Conservation (phyloP, 371 early-diverging fungal genomes). For the Actinomucor elegans region DNA sequence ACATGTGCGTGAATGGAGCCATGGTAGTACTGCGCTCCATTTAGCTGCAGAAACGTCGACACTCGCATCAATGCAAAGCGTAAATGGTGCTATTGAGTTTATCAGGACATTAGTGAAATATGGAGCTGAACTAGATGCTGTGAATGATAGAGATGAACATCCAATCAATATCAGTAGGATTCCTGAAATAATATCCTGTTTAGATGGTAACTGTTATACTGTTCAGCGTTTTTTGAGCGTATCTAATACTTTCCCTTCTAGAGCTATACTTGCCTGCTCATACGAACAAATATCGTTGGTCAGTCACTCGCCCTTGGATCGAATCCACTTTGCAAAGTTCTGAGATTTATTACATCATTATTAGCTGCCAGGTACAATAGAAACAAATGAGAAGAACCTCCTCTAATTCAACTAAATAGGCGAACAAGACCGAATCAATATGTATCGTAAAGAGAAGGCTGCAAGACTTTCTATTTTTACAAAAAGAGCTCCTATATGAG, state of each 20-base stretch:
- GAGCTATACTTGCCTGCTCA: no score
- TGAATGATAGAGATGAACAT: slow-evolving; percentile 29
- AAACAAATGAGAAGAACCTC: no score
- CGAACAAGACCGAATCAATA: slow-evolving; percentile 28
- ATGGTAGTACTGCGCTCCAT: slow-evolving; percentile 50
- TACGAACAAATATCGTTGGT: slow-evolving; percentile 17
- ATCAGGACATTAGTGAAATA: slow-evolving; percentile 7
- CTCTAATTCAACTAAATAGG: slow-evolving; percentile 13
- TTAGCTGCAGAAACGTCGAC: neutral
- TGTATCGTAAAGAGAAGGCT: slow-evolving; percentile 37
- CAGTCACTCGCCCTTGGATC: slow-evolving; percentile 33
- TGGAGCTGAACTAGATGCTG: slow-evolving; percentile 2
- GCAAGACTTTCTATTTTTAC: slow-evolving; percentile 49
- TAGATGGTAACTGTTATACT: slow-evolving; percentile 34
- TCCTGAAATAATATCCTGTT: slow-evolving; percentile 18
- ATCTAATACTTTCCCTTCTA: no score
- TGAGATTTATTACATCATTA: slow-evolving; percentile 36
- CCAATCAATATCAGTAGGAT: slow-evolving; percentile 41
- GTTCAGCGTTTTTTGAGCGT: no score
- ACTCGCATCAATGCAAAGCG: neutral
- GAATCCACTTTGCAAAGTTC: slow-evolving; percentile 19
- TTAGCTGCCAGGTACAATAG: slow-evolving; percentile 34
- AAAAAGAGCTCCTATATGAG: slow-evolving; percentile 43
- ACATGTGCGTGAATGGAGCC: slow-evolving; percentile 22
- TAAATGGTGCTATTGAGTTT: neutral